phyloP scores from a whole-genome alignment of 1,139 yeast species.

The Magnusiomyces sp. region DNA sequence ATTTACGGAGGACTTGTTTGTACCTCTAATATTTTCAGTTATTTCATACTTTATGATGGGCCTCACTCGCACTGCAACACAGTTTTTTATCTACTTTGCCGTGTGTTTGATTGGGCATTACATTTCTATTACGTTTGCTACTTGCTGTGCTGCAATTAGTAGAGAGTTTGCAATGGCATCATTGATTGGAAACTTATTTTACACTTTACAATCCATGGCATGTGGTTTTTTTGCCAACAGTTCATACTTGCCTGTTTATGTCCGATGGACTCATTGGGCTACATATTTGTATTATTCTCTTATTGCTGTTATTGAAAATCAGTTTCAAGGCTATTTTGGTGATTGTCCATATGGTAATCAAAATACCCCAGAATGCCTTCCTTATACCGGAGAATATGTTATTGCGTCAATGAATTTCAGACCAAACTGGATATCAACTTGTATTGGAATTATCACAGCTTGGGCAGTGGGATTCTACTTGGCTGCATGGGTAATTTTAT shows the following conservation, averaged over 20 bases:
- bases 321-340: slow-evolving; percentile 53
- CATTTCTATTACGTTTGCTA: slow-evolving; percentile 49
- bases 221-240: slow-evolving; percentile 79
- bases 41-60: slow-evolving; percentile 79
- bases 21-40: slow-evolving; percentile 48
- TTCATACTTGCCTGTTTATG: slow-evolving; percentile 71
- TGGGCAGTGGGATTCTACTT: slow-evolving; percentile 52
- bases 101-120: slow-evolving; percentile 49
- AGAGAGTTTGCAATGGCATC: slow-evolving; percentile 61
- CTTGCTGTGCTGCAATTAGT: slow-evolving; percentile 49
- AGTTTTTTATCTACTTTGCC: slow-evolving; percentile 58
- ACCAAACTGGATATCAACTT: slow-evolving; percentile 56
- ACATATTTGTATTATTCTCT: slow-evolving; percentile 73
- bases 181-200: slow-evolving; percentile 52
- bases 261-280: slow-evolving; percentile 71
- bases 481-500: slow-evolving; percentile 21
- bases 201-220: slow-evolving; percentile 67
- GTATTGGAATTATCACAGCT: slow-evolving; percentile 51
- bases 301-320: slow-evolving; percentile 60
- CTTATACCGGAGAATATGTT: slow-evolving; percentile 44
- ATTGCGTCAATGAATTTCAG: slow-evolving; percentile 55
- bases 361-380: slow-evolving; percentile 35
- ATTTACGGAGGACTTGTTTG: slow-evolving; percentile 59
- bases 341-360: slow-evolving; percentile 42
- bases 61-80: slow-evolving; percentile 38